Evolutionary conservation across 352 stramenopile species (phyloP), one percentile per base, ranked within the genome.

Genomic region (Halophytophthora polymorphica): DNA sequence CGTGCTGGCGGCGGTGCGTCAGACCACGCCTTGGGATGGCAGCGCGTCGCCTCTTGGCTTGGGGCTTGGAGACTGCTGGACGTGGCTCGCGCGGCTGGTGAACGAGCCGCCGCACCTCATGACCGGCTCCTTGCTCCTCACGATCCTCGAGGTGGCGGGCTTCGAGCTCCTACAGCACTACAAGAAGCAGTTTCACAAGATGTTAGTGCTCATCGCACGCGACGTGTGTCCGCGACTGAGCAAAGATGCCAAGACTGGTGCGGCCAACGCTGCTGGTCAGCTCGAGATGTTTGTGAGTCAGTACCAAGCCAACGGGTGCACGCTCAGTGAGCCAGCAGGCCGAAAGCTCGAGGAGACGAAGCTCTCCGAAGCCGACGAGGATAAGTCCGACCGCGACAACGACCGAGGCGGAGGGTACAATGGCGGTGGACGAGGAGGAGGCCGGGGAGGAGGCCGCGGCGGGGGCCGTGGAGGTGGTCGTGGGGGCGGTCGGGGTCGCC

Each of bases 121-220:
- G 64, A 89, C 82, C 19, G 82, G 68, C 2, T 63, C 78, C 28
- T 43, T 92, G 6, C 56, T 81, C 38, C 73, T 90, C 29, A 89
- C 79, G 35, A 86, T 92, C 53, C 61, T 92, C 31, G 82, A 92
- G 77, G 76, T 90, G 19, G 77, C 78, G 1, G 75, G 82, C 35
- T 90, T 77, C 54, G 82, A 90, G 57, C 55, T 90, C 13, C 54
- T 73, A 8, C 70, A 66, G 8, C 59, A 63, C 29, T 92, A 89
- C 69, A 85, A 81, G 61, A 70, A 69, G 6, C 78, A 92, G 50
- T 90, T 92, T 53, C 82, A 89, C 64, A 90, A 92, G 46, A 43
- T 90, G 19, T 53, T 92, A 21, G 63, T 84, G 33, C 68, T 89
- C 10, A 87, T 90, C 47, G 73, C 73, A 15, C 68, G 67, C 14